A percentile compares a stretch with the other conserved stretches of the same genome.
phyloP scores from a whole-genome alignment of 345 rosid species.

The Mercurialis annua region DNA sequence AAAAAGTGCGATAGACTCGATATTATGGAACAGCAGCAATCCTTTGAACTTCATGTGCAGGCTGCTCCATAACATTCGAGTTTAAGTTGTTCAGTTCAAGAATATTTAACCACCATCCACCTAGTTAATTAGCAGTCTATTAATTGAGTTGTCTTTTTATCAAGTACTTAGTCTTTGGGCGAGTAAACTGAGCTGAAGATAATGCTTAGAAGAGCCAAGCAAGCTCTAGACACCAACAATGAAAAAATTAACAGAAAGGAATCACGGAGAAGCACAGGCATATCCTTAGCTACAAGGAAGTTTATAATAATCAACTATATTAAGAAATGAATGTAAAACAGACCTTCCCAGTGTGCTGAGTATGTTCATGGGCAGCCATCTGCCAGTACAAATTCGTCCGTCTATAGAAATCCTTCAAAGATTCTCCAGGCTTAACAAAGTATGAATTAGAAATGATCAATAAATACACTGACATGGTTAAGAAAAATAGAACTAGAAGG shows the following conservation, averaged over 20 bases:
- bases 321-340: constrained; percentile 13
- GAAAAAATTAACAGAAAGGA: neutral
- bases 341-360: constrained; percentile 98
- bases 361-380: constrained; percentile 98
- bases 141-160: neutral
- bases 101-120: neutral
- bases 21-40: too few species aligned
- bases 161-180: neutral
- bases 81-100: neutral
- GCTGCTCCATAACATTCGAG: too few species aligned
- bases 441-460: constrained; percentile 17
- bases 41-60: too few species aligned
- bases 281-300: neutral
- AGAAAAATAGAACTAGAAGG: neutral
- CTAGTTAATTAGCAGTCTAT: neutral
- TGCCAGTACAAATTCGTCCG: constrained; percentile 96
- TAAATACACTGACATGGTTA: neutral
- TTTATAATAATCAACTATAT: neutral
- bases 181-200: neutral
- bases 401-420: constrained; percentile 83
- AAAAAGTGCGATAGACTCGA: neutral
- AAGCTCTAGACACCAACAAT: neutral
- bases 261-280: neutral
- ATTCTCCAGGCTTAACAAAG: constrained; percentile 78
- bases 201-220: neutral